Conservation (phyloP, 2,329 filamentous ascomycete genomes). For the Claviceps sp. region DNA sequence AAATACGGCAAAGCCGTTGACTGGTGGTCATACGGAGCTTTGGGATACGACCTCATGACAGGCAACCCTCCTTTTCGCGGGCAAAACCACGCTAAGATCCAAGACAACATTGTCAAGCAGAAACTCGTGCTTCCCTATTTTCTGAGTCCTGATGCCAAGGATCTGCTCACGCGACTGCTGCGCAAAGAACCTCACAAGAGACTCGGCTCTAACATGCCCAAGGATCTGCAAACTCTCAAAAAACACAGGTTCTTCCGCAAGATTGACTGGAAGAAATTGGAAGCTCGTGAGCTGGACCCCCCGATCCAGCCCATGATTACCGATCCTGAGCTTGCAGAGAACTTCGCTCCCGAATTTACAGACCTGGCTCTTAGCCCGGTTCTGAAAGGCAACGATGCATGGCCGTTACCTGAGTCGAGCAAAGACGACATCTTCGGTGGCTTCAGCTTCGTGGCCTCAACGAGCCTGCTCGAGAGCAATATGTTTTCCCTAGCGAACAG, state of each 20-base stretch:
- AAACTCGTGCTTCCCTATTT: constrained; percentile 85
- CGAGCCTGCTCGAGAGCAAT: constrained; percentile 39
- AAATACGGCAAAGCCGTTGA: constrained; percentile 91
- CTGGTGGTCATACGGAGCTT: constrained; percentile 95
- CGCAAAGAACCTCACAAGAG: constrained; percentile 88
- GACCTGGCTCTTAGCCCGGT: constrained; percentile 68
- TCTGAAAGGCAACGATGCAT: constrained; percentile 30
- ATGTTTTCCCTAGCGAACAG: constrained; percentile 21
- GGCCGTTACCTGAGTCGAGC: constrained; percentile 21
- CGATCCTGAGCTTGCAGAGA: constrained; percentile 90
- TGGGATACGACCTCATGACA: constrained; percentile 86
- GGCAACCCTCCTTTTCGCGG: constrained; percentile 84
- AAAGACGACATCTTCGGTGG: constrained; percentile 49
- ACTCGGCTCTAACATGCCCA: constrained; percentile 76
- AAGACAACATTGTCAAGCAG: constrained; percentile 89
- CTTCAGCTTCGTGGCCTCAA: constrained; percentile 50
- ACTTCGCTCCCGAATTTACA: constrained; percentile 90
- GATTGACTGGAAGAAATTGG: constrained; percentile 87
- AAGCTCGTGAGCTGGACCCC: constrained; percentile 67
- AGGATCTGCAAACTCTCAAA: constrained; percentile 76
- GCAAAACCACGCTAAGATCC: constrained; percentile 85
- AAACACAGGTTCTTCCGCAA: constrained; percentile 92
- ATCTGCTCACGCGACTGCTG: constrained; percentile 76
- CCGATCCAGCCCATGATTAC: constrained; percentile 91
- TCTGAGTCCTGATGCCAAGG: constrained; percentile 81